A percentile compares a stretch with the other conserved stretches of the same genome.
phyloP scores from a whole-genome alignment of 176 grass and related monocot species.

The Juncus effusus region DNA sequence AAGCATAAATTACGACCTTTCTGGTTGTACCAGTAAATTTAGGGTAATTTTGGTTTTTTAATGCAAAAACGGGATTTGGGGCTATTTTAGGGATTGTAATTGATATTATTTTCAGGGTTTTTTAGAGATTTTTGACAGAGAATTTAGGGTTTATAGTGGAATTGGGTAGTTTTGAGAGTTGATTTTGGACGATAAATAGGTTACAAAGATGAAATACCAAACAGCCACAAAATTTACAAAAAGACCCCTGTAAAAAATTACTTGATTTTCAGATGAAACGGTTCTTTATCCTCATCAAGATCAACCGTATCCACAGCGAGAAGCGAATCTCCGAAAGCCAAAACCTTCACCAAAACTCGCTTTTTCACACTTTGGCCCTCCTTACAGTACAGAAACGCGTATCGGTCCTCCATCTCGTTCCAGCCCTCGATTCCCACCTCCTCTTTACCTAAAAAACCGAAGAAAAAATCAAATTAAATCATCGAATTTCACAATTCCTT shows the following conservation, averaged over 20 bases:
- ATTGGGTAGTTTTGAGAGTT: too few species aligned
- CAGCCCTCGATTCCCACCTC: conserved; percentile 78
- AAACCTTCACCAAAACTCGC: conserved; percentile 51
- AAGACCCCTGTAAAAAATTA: conserved; percentile 33
- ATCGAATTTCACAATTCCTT: background rate
- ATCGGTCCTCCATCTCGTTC: conserved; percentile 58
- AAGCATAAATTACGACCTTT: too few species aligned
- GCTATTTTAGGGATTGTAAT: too few species aligned
- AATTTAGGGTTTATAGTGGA: too few species aligned
- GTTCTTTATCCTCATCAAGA: conserved; percentile 45
- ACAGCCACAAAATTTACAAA: background rate
- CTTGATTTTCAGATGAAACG: conserved; percentile 58
- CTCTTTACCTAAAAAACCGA: conserved; percentile 36
- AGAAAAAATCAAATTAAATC: background rate
- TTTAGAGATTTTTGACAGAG: too few species aligned
- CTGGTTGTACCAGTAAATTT: too few species aligned
- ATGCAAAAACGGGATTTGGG: too few species aligned
- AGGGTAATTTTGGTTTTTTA: too few species aligned
- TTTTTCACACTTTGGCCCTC: conserved; percentile 57
- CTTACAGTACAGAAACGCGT: conserved; percentile 71
- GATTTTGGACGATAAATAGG: too few species aligned
- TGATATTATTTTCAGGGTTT: too few species aligned
- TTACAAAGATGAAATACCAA: too few species aligned
- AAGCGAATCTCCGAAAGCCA: conserved; percentile 60
- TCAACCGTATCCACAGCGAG: conserved; percentile 67